Evolutionary conservation across 768 basidiomycete genomes (phyloP), one percentile per base, ranked within the genome.

Genomic region (Pholiota molesta): DNA sequence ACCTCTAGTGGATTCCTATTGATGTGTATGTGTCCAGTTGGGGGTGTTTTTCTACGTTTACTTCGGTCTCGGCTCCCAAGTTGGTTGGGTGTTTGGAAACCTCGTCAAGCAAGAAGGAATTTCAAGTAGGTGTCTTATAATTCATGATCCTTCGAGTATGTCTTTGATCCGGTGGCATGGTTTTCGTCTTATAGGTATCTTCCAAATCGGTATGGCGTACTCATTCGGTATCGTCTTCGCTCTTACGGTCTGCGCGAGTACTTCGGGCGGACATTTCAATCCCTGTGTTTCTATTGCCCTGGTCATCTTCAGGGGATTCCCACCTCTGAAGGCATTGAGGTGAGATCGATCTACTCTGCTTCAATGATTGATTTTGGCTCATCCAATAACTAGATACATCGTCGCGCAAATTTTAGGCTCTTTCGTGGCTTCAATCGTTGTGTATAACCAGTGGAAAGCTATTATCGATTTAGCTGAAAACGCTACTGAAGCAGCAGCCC

Each of bases 211-310:
- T 28, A 67, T 85, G 33, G 83, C 78, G 0, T 90, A 89, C 72
- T 78, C 81, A 4, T 73, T 82, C 37, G 88, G 88, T 26, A 86
- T 89, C 62, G 65, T 87, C 14, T 78, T 89, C 53, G 89, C 88
- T 0, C 69, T 90, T 55, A 70, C 73, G 9, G 72, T 87, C 28
- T 86, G 83, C 55, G 74, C 73, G 5, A 70, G 81, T 17, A 80
- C 86, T 0, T 88, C 86, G 13, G 86, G 85, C 11, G 83, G 87
- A 21, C 89, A 90, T 66, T 85, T 90, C 70, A 87, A 80, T 57
- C 92, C 91, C 2, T 80, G 83, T 52, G 78, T 90, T 21, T 86
- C 88, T 3, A 74, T 89, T 52, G 72, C 81, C 8, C 73, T 81
- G 45, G 74, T 79, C 17, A 10, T 88, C 14, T 83, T 85, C 77